These are phyloP conservation scores for Scytalidium lignicola DNA, from an alignment of 2,329 filamentous ascomycete species.

Conservation along the genomic window DNA sequence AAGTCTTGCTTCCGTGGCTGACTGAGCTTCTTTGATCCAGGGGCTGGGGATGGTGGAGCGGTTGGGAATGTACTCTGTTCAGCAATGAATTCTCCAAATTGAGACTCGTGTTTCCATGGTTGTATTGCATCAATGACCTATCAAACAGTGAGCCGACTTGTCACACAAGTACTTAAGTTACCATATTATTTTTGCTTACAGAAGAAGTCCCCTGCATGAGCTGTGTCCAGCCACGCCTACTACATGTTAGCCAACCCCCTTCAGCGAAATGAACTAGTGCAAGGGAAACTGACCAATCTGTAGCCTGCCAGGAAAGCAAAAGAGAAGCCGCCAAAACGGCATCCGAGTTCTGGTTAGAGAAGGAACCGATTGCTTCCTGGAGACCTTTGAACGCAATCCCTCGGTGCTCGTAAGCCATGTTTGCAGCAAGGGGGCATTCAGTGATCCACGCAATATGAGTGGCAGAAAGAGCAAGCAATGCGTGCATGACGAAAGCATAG, in stretches of 20 bases:
- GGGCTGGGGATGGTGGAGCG: conserved; percentile 56
- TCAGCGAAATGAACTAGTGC: conserved; percentile 18
- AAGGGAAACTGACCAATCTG: conserved; percentile 71
- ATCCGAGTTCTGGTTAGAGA: conserved; percentile 83
- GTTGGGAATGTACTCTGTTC: conserved; percentile 71
- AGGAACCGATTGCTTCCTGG: conserved; percentile 78
- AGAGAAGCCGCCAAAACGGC: conserved; percentile 88
- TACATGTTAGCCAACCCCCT: conserved; percentile 31
- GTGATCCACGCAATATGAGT: conserved; percentile 89
- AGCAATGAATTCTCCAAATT: conserved; percentile 76
- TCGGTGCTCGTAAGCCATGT: conserved; percentile 85
- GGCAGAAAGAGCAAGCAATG: conserved; percentile 87
- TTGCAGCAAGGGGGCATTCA: conserved; percentile 76
- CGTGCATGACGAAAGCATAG: conserved; percentile 88
- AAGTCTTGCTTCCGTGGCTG: conserved; percentile 66
- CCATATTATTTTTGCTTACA: conserved; percentile 45
- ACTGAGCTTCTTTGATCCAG: conserved; percentile 52
- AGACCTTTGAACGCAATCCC: conserved; percentile 81
- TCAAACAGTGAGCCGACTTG: conserved; percentile 22
- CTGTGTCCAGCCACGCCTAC: conserved; percentile 86
- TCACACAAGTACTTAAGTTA: conserved; percentile 2
- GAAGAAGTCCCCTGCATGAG: conserved; percentile 88
- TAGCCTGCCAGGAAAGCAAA: conserved; percentile 91
- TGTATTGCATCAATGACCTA: conserved; percentile 90
- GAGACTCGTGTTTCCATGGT: conserved; percentile 82